Base-by-base conservation (phyloP, 2,329 filamentous ascomycete species). In the Plectosphaerella plurivora region DNA sequence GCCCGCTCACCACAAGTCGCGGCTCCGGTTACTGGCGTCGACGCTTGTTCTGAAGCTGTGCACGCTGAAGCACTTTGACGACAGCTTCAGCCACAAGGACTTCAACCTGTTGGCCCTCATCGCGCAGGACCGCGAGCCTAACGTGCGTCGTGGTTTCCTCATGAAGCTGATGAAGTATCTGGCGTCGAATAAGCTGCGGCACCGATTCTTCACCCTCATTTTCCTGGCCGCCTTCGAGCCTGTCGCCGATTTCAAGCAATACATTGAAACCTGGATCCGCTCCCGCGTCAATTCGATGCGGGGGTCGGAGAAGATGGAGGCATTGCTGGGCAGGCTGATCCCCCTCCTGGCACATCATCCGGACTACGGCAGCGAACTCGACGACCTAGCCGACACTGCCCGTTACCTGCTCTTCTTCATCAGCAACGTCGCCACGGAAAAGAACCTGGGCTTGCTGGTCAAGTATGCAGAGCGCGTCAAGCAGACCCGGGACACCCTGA, bases 191-290 rank as follows among this genome's bases (percentile, higher is more conserved):
- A 84, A 79, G 59, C 77, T 96, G 3, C 79, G 83, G 1, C 74
- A 79, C 12, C 85, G 93, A 10, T 99, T 95, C 77, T 94, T 96
- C 68, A 88, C 90, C 0, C 86, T 96, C 41, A 78, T 96, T 6
- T 97, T 97, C 73, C 74, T 97, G 44, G 87, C 91, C 33, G 93
- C 94, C 1, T 97, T 94, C 65, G 94, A 99, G 70, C 94, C 93
- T 0, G 81, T 84, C 37, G 66, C 73, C n/a, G 80, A 82, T 15
- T 81, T 96, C 65, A 89, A 86, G 65, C 83, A 83, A 48, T 83
- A 87, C 42, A 86, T 90, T 3, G 83, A 89, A 56, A 96, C 90
- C 0, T 99, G 94, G 92, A 83, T 97, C 49, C 86, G 89, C 49
- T 93, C 92, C 45, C 84, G 92, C 14, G 84, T 87, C 9, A 82